Percentiles rank a stretch among this genome's conserved stretches.
Conservation (phyloP, 2,329 filamentous ascomycete species). For the Ophiostoma sp. region DNA sequence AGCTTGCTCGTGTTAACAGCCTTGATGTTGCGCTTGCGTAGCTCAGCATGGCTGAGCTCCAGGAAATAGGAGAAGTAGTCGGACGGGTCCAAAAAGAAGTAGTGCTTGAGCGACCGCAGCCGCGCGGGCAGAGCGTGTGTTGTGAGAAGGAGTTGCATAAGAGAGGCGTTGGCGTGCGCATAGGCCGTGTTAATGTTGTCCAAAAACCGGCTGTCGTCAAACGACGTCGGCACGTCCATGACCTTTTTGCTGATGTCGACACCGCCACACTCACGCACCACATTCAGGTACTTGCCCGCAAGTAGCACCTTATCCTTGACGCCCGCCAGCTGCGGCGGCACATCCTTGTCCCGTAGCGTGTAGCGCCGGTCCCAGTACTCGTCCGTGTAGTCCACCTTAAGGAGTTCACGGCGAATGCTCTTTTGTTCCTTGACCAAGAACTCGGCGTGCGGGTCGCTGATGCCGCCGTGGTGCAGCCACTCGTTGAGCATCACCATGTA, state of each 20-base stretch:
- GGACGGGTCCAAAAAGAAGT: slow-evolving; percentile 97
- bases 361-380: slow-evolving; percentile 99
- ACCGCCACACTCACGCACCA: slow-evolving; percentile 93
- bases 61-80: slow-evolving; percentile 99
- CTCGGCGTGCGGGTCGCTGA: slow-evolving; percentile 89
- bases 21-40: slow-evolving; percentile 89
- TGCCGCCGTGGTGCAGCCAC: slow-evolving; percentile 94
- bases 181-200: slow-evolving; percentile 97
- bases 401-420: slow-evolving; percentile 83
- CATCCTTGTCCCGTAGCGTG: slow-evolving; percentile 85
- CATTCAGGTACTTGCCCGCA: slow-evolving; percentile 96
- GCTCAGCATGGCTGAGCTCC: slow-evolving; percentile 83
- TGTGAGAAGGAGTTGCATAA: slow-evolving; percentile 86
- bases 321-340: slow-evolving; percentile 86
- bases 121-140: slow-evolving; percentile 87
- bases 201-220: slow-evolving; percentile 87
- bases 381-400: slow-evolving; percentile 96
- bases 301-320: slow-evolving; percentile 94
- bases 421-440: slow-evolving; percentile 96
- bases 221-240: slow-evolving; percentile 83
- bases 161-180: slow-evolving; percentile 89
- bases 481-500: slow-evolving; percentile 99
- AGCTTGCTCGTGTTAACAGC: slow-evolving; percentile 89
- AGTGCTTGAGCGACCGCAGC: slow-evolving; percentile 90
- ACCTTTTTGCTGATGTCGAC: slow-evolving; percentile 90